Evolutionary conservation across 495 filamentous ascomycete genomes (phyloP).

Genomic region (Lineolata rhizophorae): DNA sequence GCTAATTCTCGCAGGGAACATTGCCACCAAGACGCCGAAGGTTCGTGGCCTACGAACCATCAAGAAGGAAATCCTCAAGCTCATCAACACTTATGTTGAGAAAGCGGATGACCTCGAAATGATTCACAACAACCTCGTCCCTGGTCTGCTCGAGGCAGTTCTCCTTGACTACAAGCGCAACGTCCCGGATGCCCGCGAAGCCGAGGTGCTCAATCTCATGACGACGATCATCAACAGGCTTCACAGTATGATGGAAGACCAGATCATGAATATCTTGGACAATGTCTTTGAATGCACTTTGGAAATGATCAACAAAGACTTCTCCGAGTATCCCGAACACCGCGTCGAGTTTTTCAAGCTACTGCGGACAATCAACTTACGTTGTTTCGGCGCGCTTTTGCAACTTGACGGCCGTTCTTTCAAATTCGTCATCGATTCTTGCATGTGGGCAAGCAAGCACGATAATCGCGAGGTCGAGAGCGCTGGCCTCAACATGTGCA

Average conservation of each 20-base stretch:
- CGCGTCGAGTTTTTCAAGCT: constrained; percentile 97
- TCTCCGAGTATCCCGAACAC: constrained; percentile 96
- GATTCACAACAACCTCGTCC: constrained; percentile 80
- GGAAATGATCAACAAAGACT: constrained; percentile 99
- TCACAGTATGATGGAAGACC: constrained; percentile 90
- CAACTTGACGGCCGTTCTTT: constrained; percentile 89
- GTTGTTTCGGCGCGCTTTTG: constrained; percentile 82
- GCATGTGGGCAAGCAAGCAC: constrained; percentile 99
- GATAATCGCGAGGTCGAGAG: constrained; percentile 96
- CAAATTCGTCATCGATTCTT: constrained; percentile 98
- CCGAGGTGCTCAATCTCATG: constrained; percentile 93
- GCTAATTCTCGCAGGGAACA: constrained; percentile 33
- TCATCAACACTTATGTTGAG: constrained; percentile 93
- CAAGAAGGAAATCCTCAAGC: constrained; percentile 97
- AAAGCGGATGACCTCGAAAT: constrained; percentile 92
- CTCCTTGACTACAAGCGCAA: constrained; percentile 93
- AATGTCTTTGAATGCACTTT: constrained; percentile 97
- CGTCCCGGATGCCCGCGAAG: constrained; percentile 86
- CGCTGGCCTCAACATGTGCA: constrained; percentile 96
- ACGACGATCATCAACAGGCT: constrained; percentile 91
- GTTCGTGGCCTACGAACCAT: constrained; percentile 89
- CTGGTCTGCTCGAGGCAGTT: constrained; percentile 88
- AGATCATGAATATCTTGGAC: constrained; percentile 92
- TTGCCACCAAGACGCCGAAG: constrained; percentile 95
- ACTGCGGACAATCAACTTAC: constrained; percentile 81